Conservation (phyloP, 768 basidiomycete species). For the Phaffia tasmanica region DNA sequence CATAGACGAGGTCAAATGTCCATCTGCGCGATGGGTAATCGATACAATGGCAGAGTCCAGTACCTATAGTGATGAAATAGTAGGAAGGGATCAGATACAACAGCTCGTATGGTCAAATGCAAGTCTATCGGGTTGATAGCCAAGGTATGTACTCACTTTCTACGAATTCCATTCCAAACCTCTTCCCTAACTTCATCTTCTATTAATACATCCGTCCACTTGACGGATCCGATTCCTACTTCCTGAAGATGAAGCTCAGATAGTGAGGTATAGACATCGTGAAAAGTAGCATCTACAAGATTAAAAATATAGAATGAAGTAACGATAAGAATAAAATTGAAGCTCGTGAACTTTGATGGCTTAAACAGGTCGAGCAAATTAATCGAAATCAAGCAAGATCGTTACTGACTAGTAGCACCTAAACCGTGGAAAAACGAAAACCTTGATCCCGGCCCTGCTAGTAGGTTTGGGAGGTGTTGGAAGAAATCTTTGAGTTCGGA, state of each 20-base stretch:
- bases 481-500: slow-evolving; percentile 70
- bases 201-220: slow-evolving; percentile 75
- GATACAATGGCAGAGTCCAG: slow-evolving; percentile 64
- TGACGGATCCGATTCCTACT: slow-evolving; percentile 55
- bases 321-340: background rate
- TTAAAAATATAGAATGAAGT: background rate
- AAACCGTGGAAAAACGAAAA: slow-evolving; percentile 97
- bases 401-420: slow-evolving; percentile 71
- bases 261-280: slow-evolving; percentile 61
- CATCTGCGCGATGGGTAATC: slow-evolving; percentile 40
- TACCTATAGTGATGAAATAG: slow-evolving; percentile 50
- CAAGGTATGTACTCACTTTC: slow-evolving; percentile 29
- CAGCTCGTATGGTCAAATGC: slow-evolving; percentile 27
- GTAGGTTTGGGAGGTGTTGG: slow-evolving; percentile 60
- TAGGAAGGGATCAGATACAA: slow-evolving; percentile 25
- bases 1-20: background rate
- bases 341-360: background rate
- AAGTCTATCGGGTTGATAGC: slow-evolving; percentile 31
- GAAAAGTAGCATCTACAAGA: slow-evolving; percentile 7
- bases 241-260: slow-evolving; percentile 76
- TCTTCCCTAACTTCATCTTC: slow-evolving; percentile 46
- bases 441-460: slow-evolving; percentile 59
- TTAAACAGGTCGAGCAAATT: slow-evolving; percentile 20
- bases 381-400: too few relatives aligned
- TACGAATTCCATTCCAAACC: slow-evolving; percentile 54